Evolutionary conservation across 2,329 filamentous ascomycete genomes (phyloP).

Genomic region (Thielaviopsis punctulata): DNA sequence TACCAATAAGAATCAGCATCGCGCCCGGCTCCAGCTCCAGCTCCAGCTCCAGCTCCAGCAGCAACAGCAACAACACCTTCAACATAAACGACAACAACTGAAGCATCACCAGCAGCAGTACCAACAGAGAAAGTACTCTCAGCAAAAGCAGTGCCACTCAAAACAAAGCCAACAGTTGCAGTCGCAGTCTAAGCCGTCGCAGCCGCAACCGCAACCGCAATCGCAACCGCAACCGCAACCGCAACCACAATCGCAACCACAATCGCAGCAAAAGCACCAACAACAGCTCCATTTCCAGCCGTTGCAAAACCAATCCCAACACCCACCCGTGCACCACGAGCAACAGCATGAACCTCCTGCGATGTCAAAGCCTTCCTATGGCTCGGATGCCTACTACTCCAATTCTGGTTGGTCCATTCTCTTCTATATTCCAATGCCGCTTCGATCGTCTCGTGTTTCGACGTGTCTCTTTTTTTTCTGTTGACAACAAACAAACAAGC

Average conservation of each 20-base stretch:
- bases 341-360: constrained; percentile 7
- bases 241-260: neutral
- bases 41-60: neutral
- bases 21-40: neutral
- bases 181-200: too few relatives aligned
- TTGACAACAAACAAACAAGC: too few relatives aligned
- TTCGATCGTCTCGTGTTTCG: neutral
- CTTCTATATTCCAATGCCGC: neutral
- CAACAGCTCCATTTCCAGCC: neutral
- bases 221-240: neutral
- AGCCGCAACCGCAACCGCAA: neutral
- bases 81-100: neutral
- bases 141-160: too few relatives aligned
- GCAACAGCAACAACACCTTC: neutral
- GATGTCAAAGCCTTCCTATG: constrained; percentile 14
- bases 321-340: neutral
- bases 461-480: neutral
- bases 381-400: constrained; percentile 33
- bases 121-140: too few relatives aligned
- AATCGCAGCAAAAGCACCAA: neutral
- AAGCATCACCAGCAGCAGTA: neutral
- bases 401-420: constrained; percentile 34
- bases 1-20: neutral
- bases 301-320: neutral
- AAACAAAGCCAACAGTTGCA: too few relatives aligned